Evolutionary conservation across 192 early-diverging fungal genomes (phyloP), one percentile per base, ranked within the genome.

Genomic region (Backusella morwellensis): DNA sequence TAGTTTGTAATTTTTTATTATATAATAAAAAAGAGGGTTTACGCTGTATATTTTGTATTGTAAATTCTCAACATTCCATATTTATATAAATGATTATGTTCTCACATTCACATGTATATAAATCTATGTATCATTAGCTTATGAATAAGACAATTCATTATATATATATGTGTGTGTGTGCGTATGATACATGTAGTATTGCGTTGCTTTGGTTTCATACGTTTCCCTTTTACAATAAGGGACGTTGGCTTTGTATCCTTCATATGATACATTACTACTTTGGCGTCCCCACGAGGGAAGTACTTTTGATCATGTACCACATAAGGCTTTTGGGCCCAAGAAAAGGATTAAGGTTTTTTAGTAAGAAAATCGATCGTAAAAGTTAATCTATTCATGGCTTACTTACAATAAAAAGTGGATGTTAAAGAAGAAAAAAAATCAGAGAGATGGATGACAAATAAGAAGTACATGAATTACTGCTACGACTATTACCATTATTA

Each of bases 241-340:
- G 56, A 1, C 1, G 47, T 19, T 19, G 5, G 47, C 19, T 7
- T 50, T 50, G 19, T 50, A 50, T n/a, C 19, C 47, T 50, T 50
- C 47, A 50, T 44, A 44, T 50, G 47, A 50, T 50, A n/a, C 47
- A 50, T 50, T 50, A 50, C 47, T 63, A 63, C 56, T 63, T 63
- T 26, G 23, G 56, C 21, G 12, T 63, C 23, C 21, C 21, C 56
- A 63, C 56, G 56, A 63, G 56, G 56, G 56, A 12, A 26, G 21
- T 29, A 29, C 56, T 29, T 29, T 63, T 26, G 56, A 63, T 4
- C 21, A 29, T 63, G 56, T 63, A 29, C 56, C 3, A 63, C 56
- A 63, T 63, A 63, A 63, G 23, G 5, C 4, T n/a, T 50, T 50
- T 50, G 19, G 47, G 6, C 47, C 19, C 19, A 50, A 50, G 52